Conservation (phyloP, 208 protist species). For the Trypanosoma lewisi region DNA sequence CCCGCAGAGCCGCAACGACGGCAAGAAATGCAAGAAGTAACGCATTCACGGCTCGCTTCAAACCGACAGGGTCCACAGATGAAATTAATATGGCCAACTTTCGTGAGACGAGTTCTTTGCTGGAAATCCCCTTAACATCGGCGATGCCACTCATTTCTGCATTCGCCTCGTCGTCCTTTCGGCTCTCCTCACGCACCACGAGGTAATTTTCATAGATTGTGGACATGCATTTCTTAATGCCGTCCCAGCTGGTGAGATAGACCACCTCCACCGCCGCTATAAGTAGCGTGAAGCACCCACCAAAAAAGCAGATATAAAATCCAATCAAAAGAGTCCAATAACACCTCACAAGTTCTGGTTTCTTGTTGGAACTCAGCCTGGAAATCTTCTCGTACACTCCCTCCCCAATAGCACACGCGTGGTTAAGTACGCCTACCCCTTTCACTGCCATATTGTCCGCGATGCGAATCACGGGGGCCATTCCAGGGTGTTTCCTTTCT, state of each 20-base stretch:
- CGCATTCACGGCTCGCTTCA: constrained; percentile 36
- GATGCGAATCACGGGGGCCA: constrained; percentile 27
- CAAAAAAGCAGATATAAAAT: constrained; percentile 80
- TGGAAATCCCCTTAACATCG: constrained; percentile 45
- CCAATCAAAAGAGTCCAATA: constrained; percentile 55
- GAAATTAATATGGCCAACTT: constrained; percentile 55
- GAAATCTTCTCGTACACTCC: constrained; percentile 18
- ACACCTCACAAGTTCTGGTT: constrained; percentile 32
- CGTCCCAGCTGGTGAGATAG: constrained; percentile 65
- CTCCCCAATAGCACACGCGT: constrained; percentile 14
- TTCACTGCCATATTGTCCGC: constrained; percentile 26
- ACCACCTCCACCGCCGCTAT: constrained; percentile 74
- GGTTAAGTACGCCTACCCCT: constrained; percentile 25
- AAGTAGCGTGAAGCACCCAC: constrained; percentile 68
- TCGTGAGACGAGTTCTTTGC: constrained; percentile 48
- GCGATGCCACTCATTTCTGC: constrained; percentile 46
- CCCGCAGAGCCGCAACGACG: constrained; percentile 61
- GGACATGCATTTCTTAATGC: constrained; percentile 34
- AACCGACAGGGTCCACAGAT: constrained; percentile 55
- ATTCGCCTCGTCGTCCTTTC: constrained; percentile 53
- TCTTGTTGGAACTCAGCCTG: background rate
- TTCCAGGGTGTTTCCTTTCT: constrained; percentile 48
- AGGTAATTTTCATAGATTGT: constrained; percentile 70
- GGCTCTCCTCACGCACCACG: constrained; percentile 42
- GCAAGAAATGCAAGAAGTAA: constrained; percentile 48